These are phyloP conservation scores for Begonia peltatifolia DNA, from an alignment of 306 rosid species.

Conservation along the genomic window DNA sequence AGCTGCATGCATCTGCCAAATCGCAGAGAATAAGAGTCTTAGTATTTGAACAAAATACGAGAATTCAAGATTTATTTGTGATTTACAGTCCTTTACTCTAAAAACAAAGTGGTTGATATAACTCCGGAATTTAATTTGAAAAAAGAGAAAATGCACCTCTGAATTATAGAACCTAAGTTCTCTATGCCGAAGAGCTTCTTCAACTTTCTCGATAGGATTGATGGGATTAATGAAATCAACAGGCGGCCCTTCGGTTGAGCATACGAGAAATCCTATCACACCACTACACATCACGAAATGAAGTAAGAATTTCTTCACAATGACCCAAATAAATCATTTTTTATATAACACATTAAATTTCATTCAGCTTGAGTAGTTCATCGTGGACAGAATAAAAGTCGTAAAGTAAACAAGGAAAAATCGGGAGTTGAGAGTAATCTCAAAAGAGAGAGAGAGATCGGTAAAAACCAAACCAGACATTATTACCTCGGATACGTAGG, in stretches of 20 bases:
- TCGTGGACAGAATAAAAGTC: no score
- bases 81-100: no score
- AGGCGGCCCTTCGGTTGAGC: constrained; percentile 75
- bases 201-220: constrained; percentile 76
- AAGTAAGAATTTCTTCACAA: background rate
- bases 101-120: no score
- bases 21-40: background rate
- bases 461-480: background rate
- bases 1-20: constrained; percentile 39
- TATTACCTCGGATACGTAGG: constrained; percentile 90
- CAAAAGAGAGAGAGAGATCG: no score
- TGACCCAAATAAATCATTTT: no score
- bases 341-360: no score
- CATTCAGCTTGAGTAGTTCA: no score
- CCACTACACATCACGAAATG: constrained; percentile 42
- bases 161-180: constrained; percentile 85
- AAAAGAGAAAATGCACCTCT: constrained; percentile 30
- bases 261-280: constrained; percentile 76
- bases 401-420: no score
- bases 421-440: no score
- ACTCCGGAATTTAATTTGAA: background rate
- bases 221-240: constrained; percentile 74
- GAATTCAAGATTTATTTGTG: no score
- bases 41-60: no score
- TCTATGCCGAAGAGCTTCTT: constrained; percentile 49